phyloP scores from a whole-genome alignment of 2,329 filamentous ascomycete species.

The Colletotrichum tofieldiae region DNA sequence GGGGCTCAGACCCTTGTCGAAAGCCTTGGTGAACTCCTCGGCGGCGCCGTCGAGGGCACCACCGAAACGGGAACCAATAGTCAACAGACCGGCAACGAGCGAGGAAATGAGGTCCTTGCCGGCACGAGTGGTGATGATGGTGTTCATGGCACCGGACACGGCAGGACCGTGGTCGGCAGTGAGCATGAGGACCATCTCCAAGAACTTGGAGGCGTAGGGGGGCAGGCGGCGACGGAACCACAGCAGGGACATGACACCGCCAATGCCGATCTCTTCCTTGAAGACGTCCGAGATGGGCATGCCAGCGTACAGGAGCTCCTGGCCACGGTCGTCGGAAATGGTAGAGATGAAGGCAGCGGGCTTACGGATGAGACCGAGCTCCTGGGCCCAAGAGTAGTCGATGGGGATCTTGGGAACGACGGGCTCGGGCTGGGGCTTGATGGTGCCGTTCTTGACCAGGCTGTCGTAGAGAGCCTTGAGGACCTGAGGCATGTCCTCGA shows the following conservation, averaged over 20 bases:
- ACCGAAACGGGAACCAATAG: constrained; percentile 98
- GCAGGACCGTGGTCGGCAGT: constrained; percentile 99
- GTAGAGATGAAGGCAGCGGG: constrained; percentile 99
- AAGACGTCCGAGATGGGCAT: constrained; percentile 99
- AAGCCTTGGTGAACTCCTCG: constrained; percentile 98
- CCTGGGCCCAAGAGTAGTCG: constrained; percentile 99
- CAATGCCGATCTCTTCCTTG: constrained; percentile 98
- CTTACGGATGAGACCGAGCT: constrained; percentile 99
- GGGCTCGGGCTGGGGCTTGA: constrained; percentile 90
- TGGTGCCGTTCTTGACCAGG: constrained; percentile 86
- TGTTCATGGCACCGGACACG: constrained; percentile 99
- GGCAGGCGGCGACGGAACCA: constrained; percentile 99
- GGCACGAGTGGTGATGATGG: constrained; percentile 99
- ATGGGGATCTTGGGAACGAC: constrained; percentile 98
- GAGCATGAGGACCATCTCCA: constrained; percentile 99
- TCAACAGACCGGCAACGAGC: constrained; percentile 95
- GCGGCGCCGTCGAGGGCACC: constrained; percentile 98
- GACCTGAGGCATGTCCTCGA: constrained; percentile 89
- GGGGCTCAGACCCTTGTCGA: constrained; percentile 97
- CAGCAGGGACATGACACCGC: constrained; percentile 99
- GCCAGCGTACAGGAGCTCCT: constrained; percentile 98
- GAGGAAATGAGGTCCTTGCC: constrained; percentile 98
- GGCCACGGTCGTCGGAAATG: constrained; percentile 99
- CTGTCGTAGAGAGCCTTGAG: constrained; percentile 90
- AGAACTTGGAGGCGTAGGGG: constrained; percentile 96